Conservation (phyloP, 2,329 filamentous ascomycete genomes). For the Amylocarpus encephaloides region DNA sequence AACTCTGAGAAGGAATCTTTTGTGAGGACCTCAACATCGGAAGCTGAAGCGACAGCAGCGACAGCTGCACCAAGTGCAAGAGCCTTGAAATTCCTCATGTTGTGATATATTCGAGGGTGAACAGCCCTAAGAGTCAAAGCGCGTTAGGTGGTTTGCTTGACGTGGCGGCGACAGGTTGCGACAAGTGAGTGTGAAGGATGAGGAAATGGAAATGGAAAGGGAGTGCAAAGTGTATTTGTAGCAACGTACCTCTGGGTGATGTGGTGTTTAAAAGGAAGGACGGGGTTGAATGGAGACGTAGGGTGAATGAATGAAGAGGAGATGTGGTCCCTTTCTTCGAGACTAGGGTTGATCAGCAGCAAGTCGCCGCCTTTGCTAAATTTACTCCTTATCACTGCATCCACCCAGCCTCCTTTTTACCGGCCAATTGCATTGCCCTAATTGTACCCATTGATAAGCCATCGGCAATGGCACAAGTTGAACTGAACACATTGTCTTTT, state of each 20-base stretch:
- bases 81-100: constrained; percentile 30
- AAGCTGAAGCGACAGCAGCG: constrained; percentile 56
- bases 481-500: too few species aligned
- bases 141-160: constrained; percentile 2
- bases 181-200: background rate
- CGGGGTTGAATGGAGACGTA: background rate
- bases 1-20: constrained; percentile 84
- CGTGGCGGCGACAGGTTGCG: constrained; percentile 10
- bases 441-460: too few species aligned
- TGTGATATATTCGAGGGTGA: constrained; percentile 8
- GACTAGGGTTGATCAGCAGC: background rate
- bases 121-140: constrained; percentile 12
- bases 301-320: constrained; percentile 14
- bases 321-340: constrained; percentile 23
- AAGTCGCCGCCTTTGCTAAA: too few species aligned
- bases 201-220: background rate
- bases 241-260: constrained; percentile 10
- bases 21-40: constrained; percentile 80
- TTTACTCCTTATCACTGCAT: background rate
- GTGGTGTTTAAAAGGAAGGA: constrained; percentile 3
- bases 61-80: constrained; percentile 28
- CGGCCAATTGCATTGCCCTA: too few species aligned
- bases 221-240: background rate
- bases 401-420: background rate
- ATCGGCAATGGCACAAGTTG: too few species aligned